A percentile compares a stretch with the other conserved stretches of the same genome.
Evolutionary conservation across 2,329 filamentous ascomycete genomes (phyloP).

Genomic region (Tolypocladium tropicale): DNA sequence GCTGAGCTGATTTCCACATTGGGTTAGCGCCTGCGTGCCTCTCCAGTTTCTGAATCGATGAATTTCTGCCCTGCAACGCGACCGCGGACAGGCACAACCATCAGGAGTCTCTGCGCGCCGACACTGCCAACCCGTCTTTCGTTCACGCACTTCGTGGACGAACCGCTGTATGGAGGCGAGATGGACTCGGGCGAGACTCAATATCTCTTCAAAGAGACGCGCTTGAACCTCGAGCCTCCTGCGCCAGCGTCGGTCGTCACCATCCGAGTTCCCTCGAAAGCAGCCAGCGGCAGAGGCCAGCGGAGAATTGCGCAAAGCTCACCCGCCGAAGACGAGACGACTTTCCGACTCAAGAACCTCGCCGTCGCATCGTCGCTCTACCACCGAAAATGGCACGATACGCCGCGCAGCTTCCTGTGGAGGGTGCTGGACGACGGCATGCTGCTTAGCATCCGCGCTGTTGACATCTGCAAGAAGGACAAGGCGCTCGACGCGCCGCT

Average conservation of each 20-base stretch:
- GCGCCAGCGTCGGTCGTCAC: slow-evolving; percentile 59
- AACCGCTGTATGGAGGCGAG: slow-evolving; percentile 47
- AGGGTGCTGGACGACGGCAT: slow-evolving; percentile 72
- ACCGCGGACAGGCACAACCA: slow-evolving; percentile 11
- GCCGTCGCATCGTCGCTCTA: slow-evolving; percentile 75
- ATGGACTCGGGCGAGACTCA: slow-evolving; percentile 55
- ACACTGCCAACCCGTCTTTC: slow-evolving; percentile 1
- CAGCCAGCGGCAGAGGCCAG: slow-evolving; percentile 31
- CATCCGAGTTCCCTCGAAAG: slow-evolving; percentile 53
- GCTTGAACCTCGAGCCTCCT: slow-evolving; percentile 68
- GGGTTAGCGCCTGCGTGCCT: slow-evolving; percentile 23
- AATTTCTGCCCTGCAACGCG: slow-evolving; percentile 23
- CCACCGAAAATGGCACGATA: slow-evolving; percentile 64
- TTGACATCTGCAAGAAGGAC: slow-evolving; percentile 66
- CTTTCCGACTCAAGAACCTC: slow-evolving; percentile 62
- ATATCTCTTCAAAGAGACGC: slow-evolving; percentile 77
- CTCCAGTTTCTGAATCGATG: slow-evolving; percentile 5
- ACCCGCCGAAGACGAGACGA: slow-evolving; percentile 55
- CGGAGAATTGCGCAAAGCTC: slow-evolving; percentile 24
- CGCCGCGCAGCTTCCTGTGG: slow-evolving; percentile 85
- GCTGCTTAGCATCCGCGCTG: slow-evolving; percentile 70
- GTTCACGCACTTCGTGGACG: slow-evolving; percentile 7
- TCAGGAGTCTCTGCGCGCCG: neutral
- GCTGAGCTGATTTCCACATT: slow-evolving; percentile 23
- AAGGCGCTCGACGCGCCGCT: slow-evolving; percentile 60